Evolutionary conservation across 2,329 filamentous ascomycete species (phyloP).

Genomic region (Colletotrichum sp.): DNA sequence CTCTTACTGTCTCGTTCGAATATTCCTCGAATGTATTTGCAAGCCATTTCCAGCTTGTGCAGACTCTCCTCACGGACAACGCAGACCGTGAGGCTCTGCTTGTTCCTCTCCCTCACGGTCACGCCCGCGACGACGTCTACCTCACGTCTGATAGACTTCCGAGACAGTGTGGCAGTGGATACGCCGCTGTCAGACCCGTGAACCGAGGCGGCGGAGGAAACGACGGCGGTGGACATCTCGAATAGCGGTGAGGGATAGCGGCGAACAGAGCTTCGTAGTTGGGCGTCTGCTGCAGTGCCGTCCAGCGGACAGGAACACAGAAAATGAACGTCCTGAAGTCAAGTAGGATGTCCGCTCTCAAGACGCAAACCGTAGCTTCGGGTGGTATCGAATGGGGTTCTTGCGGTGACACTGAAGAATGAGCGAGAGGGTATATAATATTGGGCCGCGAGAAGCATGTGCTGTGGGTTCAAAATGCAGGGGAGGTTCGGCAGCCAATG

Average conservation of each 20-base stretch:
- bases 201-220: not conserved
- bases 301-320: not conserved
- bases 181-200: not conserved
- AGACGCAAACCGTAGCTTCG: not conserved
- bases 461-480: not conserved
- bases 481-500: not conserved
- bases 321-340: fast-evolving
- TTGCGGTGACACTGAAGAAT: not conserved
- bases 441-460: not conserved
- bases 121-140: not conserved
- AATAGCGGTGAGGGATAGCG: not conserved
- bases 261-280: fast-evolving
- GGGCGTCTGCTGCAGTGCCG: not conserved
- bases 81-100: not conserved
- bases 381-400: not conserved
- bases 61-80: not conserved
- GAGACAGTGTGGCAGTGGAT: not conserved
- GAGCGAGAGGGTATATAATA: not conserved
- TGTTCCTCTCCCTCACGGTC: not conserved
- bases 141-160: not conserved
- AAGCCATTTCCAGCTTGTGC: not conserved
- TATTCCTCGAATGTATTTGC: not conserved
- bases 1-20: not conserved
- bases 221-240: not conserved
- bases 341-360: not conserved